Conservation (phyloP, 2,329 filamentous ascomycete species). For the Cladosporium velox region DNA sequence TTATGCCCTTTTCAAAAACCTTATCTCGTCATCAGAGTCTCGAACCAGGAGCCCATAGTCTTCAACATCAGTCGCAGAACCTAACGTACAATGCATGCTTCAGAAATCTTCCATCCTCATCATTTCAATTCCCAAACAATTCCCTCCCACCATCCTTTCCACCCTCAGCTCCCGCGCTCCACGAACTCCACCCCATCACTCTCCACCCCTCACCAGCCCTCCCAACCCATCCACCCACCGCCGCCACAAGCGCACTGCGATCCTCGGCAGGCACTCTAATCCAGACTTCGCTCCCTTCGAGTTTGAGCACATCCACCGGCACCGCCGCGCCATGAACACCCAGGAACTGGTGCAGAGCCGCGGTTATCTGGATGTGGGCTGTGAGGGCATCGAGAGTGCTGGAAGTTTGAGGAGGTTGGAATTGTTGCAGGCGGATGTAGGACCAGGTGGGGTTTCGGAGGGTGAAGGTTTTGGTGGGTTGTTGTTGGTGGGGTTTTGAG, state of each 20-base stretch:
- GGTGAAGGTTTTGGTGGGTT: constrained; percentile 31
- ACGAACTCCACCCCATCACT: constrained; percentile 62
- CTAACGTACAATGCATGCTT: neutral
- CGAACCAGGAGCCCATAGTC: neutral
- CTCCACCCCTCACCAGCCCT: constrained; percentile 47
- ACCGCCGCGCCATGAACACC: constrained; percentile 69
- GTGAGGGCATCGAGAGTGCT: constrained; percentile 60
- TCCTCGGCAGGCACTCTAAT: constrained; percentile 65
- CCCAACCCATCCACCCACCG: constrained; percentile 66
- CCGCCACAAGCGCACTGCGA: constrained; percentile 61
- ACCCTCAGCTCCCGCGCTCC: constrained; percentile 59
- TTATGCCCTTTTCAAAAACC: neutral
- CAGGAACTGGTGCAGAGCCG: constrained; percentile 68
- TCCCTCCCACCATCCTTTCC: constrained; percentile 49
- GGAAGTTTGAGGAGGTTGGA: constrained; percentile 22
- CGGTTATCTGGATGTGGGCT: constrained; percentile 62
- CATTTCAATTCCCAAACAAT: constrained; percentile 51
- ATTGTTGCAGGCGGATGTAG: constrained; percentile 47
- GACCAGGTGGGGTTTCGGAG: constrained; percentile 42
- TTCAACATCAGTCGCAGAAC: neutral
- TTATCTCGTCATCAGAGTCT: neutral
- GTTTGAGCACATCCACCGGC: constrained; percentile 68
- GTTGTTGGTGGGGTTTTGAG: constrained; percentile 2
- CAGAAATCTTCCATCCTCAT: neutral
- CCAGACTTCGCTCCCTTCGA: constrained; percentile 60